These are phyloP conservation scores for carrot (Daucus carota) DNA, from an alignment of 129 eudicot genomes.

Conservation along the genomic window DH1_v3.0 NC_030387.2:916001-916500, in stretches of 20 bases:
- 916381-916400: not conserved
- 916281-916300: not conserved
- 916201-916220: not conserved
- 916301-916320: not conserved
- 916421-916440: not conserved
- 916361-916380: not conserved
- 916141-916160: not conserved
- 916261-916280: not conserved
- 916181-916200: not conserved
- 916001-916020: not conserved
- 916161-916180: not conserved
- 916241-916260: not conserved
- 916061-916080: not conserved
- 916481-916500: not conserved
- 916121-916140: not conserved
- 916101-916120: not conserved
- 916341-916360: not conserved
- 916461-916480: not conserved
- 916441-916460: too few relatives aligned
- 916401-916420: not conserved
- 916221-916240: not conserved
- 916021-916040: not conserved
- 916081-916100: not conserved
- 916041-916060: not conserved
- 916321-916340: not conserved